These are phyloP conservation scores for Lactarius akahatsu DNA, from an alignment of 768 basidiomycete genomes.

Conservation along the genomic window DNA sequence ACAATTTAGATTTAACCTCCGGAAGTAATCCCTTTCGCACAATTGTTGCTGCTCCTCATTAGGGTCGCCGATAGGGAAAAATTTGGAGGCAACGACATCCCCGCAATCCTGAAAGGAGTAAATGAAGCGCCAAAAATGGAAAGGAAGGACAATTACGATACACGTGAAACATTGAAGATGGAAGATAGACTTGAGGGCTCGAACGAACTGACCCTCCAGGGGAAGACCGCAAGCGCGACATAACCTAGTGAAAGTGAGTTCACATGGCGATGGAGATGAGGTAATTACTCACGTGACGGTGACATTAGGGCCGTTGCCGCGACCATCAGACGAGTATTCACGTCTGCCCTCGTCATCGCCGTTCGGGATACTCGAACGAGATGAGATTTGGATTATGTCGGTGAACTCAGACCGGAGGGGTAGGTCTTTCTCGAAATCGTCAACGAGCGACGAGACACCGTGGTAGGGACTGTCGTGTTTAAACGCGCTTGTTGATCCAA, in stretches of 20 bases:
- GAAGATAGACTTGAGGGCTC: conserved; percentile 89
- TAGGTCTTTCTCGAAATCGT: neutral
- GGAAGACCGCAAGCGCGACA: conserved; percentile 76
- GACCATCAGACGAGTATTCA: neutral
- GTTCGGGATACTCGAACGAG: neutral
- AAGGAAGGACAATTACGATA: conserved; percentile 60
- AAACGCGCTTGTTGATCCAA: neutral
- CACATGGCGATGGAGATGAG: neutral
- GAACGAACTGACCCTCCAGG: conserved; percentile 94
- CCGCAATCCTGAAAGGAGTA: conserved; percentile 76
- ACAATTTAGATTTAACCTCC: conserved; percentile 92
- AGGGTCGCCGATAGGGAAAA: conserved; percentile 96
- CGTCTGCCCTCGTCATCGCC: neutral
- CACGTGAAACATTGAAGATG: conserved; percentile 99
- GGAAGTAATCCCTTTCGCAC: conserved; percentile 97
- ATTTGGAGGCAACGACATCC: conserved; percentile 94
- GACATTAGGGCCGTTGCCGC: neutral
- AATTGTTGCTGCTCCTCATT: conserved; percentile 88
- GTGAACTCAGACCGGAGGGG: neutral
- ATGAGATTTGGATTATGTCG: neutral
- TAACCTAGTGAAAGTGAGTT: conserved; percentile 42
- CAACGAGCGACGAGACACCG: neutral
- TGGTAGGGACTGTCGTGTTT: neutral
- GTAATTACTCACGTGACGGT: conserved; percentile 19
- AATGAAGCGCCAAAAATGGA: conserved; percentile 16